Percentiles rank a stretch among this genome's conserved stretches.
Evolutionary conservation across 306 rosid species (phyloP).

Genomic region (Ormosia semicastrata): DNA sequence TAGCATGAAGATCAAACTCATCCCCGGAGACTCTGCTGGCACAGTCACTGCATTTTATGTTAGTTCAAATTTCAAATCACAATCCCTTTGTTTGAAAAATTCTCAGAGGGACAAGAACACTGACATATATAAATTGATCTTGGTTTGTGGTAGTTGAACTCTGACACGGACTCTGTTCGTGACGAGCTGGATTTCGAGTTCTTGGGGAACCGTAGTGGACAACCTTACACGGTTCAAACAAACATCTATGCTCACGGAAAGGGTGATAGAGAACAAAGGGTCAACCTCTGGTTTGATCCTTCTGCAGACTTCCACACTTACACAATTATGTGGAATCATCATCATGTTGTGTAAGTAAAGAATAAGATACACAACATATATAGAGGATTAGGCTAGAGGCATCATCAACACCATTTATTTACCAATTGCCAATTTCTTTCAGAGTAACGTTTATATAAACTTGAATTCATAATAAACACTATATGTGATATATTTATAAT

Average conservation of each 20-base stretch:
- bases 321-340: conserved; percentile 71
- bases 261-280: conserved; percentile 83
- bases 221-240: conserved; percentile 91
- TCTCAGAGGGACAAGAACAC: background rate
- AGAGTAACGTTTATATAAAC: too few relatives aligned
- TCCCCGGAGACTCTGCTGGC: conserved; percentile 93
- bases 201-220: conserved; percentile 87
- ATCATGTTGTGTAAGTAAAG: conserved; percentile 57
- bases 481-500: too few relatives aligned
- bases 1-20: conserved; percentile 95
- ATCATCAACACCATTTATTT: background rate
- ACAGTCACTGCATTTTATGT: conserved; percentile 96
- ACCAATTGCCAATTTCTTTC: background rate
- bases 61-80: background rate
- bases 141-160: conserved; percentile 54
- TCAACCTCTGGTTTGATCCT: conserved; percentile 96
- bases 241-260: conserved; percentile 80
- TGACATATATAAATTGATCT: background rate
- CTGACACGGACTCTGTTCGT: conserved; percentile 59
- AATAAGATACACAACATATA: background rate
- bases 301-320: conserved; percentile 76
- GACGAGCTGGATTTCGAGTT: conserved; percentile 96
- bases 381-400: too few relatives aligned
- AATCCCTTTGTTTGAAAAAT: background rate
- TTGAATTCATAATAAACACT: too few relatives aligned